These are phyloP conservation scores for Amanita polypyramis DNA, from an alignment of 768 basidiomycete genomes.

Conservation along the genomic window DNA sequence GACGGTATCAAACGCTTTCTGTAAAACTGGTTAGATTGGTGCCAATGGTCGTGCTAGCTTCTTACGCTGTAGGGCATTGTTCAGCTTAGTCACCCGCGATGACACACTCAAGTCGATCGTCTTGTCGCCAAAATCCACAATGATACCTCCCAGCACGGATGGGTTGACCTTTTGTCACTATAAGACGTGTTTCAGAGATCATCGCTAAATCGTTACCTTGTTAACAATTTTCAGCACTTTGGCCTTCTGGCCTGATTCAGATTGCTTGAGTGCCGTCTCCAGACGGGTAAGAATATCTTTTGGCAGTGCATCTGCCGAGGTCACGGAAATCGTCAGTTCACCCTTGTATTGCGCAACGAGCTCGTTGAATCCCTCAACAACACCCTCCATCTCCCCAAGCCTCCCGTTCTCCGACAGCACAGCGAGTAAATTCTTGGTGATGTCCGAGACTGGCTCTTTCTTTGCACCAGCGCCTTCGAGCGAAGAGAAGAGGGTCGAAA, in stretches of 20 bases:
- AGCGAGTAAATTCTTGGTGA: conserved; percentile 85
- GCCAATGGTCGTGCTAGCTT: conserved; percentile 6
- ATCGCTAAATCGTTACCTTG: conserved; percentile 47
- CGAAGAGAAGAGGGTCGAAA: conserved; percentile 56
- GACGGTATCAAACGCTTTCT: conserved; percentile 30
- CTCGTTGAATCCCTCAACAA: conserved; percentile 87
- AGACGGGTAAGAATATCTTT: conserved; percentile 68
- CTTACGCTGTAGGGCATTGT: conserved; percentile 78
- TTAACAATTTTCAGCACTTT: conserved; percentile 86
- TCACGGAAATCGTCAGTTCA: conserved; percentile 87
- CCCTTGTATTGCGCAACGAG: conserved; percentile 85
- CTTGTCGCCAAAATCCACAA: conserved; percentile 98
- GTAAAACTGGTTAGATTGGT: background rate
- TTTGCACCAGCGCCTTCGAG: conserved; percentile 50
- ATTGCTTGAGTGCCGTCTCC: conserved; percentile 79
- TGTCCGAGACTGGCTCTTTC: conserved; percentile 72
- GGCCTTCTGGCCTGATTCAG: conserved; percentile 74
- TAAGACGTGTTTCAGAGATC: background rate
- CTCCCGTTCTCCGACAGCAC: conserved; percentile 93
- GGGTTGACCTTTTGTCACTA: conserved; percentile 66
- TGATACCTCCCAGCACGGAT: conserved; percentile 79
- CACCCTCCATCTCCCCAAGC: conserved; percentile 71
- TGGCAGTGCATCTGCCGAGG: conserved; percentile 74
- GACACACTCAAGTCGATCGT: conserved; percentile 93
- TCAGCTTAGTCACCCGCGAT: conserved; percentile 91